These are phyloP conservation scores for Wickerhamomyces kurtzmanii DNA, from an alignment of 805 yeast species.

Conservation along the genomic window DNA sequence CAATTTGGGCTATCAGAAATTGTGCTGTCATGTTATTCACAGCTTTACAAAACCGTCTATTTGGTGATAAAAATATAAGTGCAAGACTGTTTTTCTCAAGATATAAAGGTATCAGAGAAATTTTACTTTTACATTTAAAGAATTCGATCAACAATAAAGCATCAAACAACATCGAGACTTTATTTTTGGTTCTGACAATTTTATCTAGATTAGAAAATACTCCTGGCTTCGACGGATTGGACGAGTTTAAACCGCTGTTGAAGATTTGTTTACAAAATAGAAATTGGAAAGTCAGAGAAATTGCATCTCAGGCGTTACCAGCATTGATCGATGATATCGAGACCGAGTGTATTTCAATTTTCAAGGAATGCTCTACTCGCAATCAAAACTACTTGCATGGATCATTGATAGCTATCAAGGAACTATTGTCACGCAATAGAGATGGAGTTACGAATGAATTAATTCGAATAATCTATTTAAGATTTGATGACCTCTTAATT, in stretches of 20 bases:
- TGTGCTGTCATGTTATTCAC: conserved; percentile 92
- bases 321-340: conserved; percentile 29
- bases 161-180: conserved; percentile 38
- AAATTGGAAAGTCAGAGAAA: conserved; percentile 81
- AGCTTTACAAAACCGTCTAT: conserved; percentile 69
- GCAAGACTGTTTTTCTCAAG: conserved; percentile 66
- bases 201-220: conserved; percentile 60
- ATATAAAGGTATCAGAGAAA: conserved; percentile 40
- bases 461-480: conserved; percentile 2
- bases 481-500: conserved; percentile 7
- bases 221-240: conserved; percentile 40
- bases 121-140: conserved; percentile 34
- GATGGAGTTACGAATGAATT: conserved; percentile 4
- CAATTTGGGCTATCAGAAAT: conserved; percentile 80
- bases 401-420: conserved; percentile 35
- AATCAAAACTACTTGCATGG: conserved; percentile 53
- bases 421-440: conserved; percentile 15
- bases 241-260: conserved; percentile 41
- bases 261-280: conserved; percentile 36
- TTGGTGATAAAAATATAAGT: conserved; percentile 49
- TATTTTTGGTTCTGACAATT: conserved; percentile 70
- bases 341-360: conserved; percentile 18
- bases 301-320: conserved; percentile 67
- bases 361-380: conserved; percentile 10
- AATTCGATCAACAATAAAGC: conserved; percentile 16